phyloP scores from a whole-genome alignment of 495 filamentous ascomycete genomes.

The Achaetomiella virescens region DNA sequence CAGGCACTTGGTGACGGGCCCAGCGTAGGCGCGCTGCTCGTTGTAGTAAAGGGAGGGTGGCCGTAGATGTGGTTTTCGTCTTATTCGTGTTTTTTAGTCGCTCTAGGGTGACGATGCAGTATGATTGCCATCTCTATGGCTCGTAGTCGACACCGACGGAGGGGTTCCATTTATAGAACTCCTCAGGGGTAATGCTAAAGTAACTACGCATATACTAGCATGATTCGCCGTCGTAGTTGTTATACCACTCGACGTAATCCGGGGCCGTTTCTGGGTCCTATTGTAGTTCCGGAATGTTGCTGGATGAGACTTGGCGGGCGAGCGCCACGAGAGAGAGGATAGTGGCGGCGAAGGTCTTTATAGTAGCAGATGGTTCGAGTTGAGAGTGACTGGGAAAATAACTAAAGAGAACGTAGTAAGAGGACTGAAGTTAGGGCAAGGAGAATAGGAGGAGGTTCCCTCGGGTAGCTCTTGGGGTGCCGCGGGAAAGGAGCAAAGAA shows the following conservation, averaged over 20 bases:
- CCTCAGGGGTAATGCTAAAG: constrained; percentile 11
- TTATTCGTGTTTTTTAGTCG: background rate
- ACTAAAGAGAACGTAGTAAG: too few relatives aligned
- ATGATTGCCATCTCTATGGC: constrained; percentile 14
- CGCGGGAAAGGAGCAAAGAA: too few relatives aligned
- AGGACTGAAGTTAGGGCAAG: too few relatives aligned
- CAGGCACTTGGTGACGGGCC: constrained; percentile 17
- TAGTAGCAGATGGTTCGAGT: background rate
- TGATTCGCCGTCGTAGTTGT: constrained; percentile 10
- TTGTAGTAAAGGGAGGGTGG: background rate
- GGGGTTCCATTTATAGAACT: constrained; percentile 17
- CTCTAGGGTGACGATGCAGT: constrained; percentile 15
- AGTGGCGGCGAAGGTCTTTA: background rate
- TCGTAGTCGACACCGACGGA: constrained; percentile 20
- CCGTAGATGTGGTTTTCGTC: constrained; percentile 3
- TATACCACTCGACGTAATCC: constrained; percentile 16
- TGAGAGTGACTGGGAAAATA: too few relatives aligned
- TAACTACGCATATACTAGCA: constrained; percentile 14
- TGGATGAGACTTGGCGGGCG: background rate
- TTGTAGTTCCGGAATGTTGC: background rate
- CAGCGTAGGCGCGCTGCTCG: constrained; percentile 7
- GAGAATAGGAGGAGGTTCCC: too few relatives aligned
- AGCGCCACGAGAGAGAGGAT: background rate
- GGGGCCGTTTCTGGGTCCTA: background rate
- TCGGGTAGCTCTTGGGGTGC: too few relatives aligned